Evolutionary conservation across 148 eudicot species (phyloP), one percentile per base, ranked within the genome.

Genomic region (Gaultheria prostrata): DNA sequence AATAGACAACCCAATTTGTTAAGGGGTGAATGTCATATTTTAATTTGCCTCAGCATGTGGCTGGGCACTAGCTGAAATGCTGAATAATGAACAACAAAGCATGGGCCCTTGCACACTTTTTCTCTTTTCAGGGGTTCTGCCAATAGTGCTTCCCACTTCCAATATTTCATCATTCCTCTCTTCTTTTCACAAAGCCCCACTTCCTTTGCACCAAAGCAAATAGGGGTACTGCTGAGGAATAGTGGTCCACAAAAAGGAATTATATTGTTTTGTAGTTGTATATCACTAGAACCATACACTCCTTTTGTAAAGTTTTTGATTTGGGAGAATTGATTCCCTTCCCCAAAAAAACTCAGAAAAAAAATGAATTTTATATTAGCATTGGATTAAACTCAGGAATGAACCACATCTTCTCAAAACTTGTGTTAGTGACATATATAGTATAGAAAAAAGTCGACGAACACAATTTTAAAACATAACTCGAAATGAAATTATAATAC

Each of bases 271-370:
- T 28, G 59, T 76, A 13, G 1, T 73, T 9, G 3, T 48, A 48
- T 50, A 4, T 48, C 59, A 50, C 61, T 49, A 7, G 77, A 43
- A 73, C 28, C 49, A 20, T 32, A 8, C 14, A 57, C 54, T 69
- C 84, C 77, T 84, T 87, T 71, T 87, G 85, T 84, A 84, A 87
- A 87, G 89, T 74, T 71, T 32, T 77, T 84, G 78, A 43, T 57
- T 43, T 72, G 51, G 24, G 76, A 72, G 78, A 82, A 69, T 75
- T 78, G 77, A 87, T 87, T 87, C 89, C 80, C 86, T 14, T 4
- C 26, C 65, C 33, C 35, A 33, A 18, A 70, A 48, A 53, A 39
- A 46, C 33, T 30, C 30, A 39, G 77, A 81, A 70, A 61, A 46
- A 0, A 32, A 57, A 33, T 0, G 57, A 65, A 24, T 26, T 35